Percentiles rank a stretch among this genome's conserved stretches.
phyloP scores from a whole-genome alignment of 1,139 yeast genomes.

The Scheffersomyces parashehatae region DNA sequence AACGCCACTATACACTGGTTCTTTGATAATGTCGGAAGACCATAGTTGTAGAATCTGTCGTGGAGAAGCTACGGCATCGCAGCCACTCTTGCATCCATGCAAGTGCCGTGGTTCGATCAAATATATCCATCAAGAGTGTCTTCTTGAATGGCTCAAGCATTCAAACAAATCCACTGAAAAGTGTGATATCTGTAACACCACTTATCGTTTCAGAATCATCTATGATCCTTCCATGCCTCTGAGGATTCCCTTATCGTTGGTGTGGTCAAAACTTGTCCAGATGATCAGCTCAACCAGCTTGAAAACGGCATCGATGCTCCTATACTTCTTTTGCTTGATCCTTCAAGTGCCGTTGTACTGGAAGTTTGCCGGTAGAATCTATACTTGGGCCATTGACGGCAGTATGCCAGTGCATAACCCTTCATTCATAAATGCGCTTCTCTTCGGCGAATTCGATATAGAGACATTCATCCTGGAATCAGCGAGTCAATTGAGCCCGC shows the following conservation, averaged over 20 bases:
- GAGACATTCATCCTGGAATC: conserved; percentile 3
- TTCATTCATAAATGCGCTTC: conserved; percentile 38
- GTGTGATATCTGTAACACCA: conserved; percentile 89
- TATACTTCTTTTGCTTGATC: conserved; percentile 42
- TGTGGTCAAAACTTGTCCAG: conserved; percentile 40
- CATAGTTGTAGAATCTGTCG: conserved; percentile 87
- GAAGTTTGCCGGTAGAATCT: conserved; percentile 52
- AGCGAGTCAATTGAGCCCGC: conserved; percentile 1
- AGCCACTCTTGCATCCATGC: conserved; percentile 91
- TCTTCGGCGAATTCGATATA: conserved; percentile 46
- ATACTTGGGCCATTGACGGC: conserved; percentile 57
- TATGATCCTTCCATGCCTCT: conserved; percentile 73
- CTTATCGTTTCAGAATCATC: conserved; percentile 70
- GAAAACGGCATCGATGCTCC: conserved; percentile 27
- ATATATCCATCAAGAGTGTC: conserved; percentile 89
- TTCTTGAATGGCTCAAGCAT: conserved; percentile 80
- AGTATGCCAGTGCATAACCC: conserved; percentile 41
- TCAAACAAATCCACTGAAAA: conserved; percentile 60
- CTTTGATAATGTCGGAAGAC: conserved; percentile 5
- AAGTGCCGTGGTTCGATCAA: conserved; percentile 91
- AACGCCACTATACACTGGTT: too few species aligned
- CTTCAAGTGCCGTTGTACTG: conserved; percentile 60
- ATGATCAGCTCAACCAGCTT: conserved; percentile 25
- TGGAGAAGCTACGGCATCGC: conserved; percentile 77
- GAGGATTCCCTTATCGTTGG: conserved; percentile 53